These are phyloP conservation scores for Lecanicillium sp. DNA, from an alignment of 2,329 filamentous ascomycete genomes.

Conservation along the genomic window DNA sequence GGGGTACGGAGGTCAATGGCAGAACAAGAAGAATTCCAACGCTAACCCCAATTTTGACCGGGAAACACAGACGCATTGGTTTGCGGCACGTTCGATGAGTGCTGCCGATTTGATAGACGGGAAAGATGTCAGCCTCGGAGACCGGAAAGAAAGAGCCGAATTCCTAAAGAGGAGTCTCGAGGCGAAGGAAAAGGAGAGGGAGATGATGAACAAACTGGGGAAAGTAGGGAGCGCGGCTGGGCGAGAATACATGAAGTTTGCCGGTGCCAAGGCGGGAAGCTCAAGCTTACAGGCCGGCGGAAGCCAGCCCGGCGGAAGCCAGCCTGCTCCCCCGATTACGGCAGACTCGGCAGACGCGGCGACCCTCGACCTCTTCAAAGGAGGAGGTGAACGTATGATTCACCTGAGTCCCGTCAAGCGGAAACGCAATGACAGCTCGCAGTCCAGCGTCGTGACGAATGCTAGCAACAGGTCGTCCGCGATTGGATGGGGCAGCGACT, in stretches of 20 bases:
- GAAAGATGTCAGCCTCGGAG: slow-evolving; percentile 49
- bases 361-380: slow-evolving; percentile 26
- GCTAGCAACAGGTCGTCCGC: slow-evolving; percentile 21
- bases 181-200: slow-evolving; percentile 64
- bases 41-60: slow-evolving; percentile 47
- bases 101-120: slow-evolving; percentile 61
- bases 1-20: slow-evolving; percentile 19
- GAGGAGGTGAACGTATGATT: slow-evolving; percentile 35
- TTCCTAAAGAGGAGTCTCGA: slow-evolving; percentile 58
- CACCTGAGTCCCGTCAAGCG: slow-evolving; percentile 56
- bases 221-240: slow-evolving; percentile 60
- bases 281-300: background rate
- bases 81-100: slow-evolving; percentile 43
- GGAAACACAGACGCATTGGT: slow-evolving; percentile 52
- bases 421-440: slow-evolving; percentile 49
- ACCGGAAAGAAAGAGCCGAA: slow-evolving; percentile 58
- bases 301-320: slow-evolving; percentile 10
- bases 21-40: slow-evolving; percentile 20
- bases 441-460: slow-evolving; percentile 25
- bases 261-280: slow-evolving; percentile 19
- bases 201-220: slow-evolving; percentile 63
- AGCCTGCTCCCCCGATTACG: slow-evolving; percentile 17
- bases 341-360: slow-evolving; percentile 38
- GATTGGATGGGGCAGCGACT: slow-evolving; percentile 52
- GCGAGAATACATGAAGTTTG: slow-evolving; percentile 59